Conservation (phyloP, 305 asterid species). For the Solanum hybrid region DNA sequence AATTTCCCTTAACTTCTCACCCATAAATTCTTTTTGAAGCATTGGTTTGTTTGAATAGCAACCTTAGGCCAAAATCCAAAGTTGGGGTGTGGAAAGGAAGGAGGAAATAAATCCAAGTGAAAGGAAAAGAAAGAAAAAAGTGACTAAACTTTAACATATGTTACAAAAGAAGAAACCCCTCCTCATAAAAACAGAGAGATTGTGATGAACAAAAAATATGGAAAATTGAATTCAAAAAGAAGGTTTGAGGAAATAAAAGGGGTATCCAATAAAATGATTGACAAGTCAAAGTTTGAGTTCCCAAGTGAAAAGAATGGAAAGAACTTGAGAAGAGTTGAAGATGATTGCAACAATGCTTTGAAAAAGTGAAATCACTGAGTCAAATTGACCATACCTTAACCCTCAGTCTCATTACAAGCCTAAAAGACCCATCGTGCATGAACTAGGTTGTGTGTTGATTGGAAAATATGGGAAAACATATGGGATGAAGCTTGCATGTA, state of each 20-base stretch:
- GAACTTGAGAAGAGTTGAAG: background rate
- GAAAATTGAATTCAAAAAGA: background rate
- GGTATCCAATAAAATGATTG: background rate
- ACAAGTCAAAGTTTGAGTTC: background rate
- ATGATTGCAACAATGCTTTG: background rate
- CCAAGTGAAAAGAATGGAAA: background rate
- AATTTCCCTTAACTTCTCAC: no score
- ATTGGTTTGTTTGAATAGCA: no score
- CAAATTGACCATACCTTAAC: background rate
- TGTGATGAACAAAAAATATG: background rate
- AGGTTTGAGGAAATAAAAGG: background rate
- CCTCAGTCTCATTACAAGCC: background rate
- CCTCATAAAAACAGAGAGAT: background rate
- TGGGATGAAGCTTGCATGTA: background rate
- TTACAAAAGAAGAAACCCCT: background rate
- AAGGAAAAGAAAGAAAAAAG: no score
- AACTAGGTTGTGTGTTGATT: background rate
- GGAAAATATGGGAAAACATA: background rate
- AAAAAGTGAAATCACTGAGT: background rate
- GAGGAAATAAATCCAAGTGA: background rate
- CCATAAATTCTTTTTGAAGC: background rate
- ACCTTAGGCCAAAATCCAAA: background rate
- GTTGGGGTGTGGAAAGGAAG: background rate
- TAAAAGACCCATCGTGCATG: background rate
- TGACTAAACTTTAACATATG: background rate